Conservation (phyloP, 73 alveolate species). For the Breviolum minutum region DNA sequence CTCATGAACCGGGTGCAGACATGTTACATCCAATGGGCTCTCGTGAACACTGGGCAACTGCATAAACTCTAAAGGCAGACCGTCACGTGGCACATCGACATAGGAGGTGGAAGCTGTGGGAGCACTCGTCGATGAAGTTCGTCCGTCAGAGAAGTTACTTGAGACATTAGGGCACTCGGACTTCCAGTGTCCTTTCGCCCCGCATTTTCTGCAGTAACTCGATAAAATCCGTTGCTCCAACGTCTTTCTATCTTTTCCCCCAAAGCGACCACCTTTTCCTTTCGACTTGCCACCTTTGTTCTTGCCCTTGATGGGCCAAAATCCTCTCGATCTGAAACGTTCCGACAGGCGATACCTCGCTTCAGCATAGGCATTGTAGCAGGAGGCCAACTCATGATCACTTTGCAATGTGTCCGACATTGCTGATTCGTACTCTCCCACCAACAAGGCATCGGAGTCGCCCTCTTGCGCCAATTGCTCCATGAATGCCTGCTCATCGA, state of each 20-base stretch:
- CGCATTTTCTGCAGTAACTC: neutral
- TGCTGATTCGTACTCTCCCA: neutral
- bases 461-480: too few relatives aligned
- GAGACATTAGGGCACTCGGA: neutral
- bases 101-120: neutral
- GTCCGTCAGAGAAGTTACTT: neutral
- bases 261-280: neutral
- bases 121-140: neutral
- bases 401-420: neutral
- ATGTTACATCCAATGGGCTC: neutral
- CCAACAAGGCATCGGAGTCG: neutral
- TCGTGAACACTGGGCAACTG: neutral
- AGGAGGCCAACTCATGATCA: neutral
- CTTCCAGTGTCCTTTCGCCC: neutral
- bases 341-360: neutral
- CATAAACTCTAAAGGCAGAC: neutral
- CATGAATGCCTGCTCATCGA: too few relatives aligned
- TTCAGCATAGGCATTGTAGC: neutral
- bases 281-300: neutral
- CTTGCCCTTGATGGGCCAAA: neutral
- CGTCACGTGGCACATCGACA: neutral
- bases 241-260: neutral
- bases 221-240: neutral
- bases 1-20: neutral
- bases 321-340: neutral